Percentiles rank a stretch among this genome's conserved stretches.
Conservation (phyloP, 805 yeast species). For the Ogataea nitratoaversa region DNA sequence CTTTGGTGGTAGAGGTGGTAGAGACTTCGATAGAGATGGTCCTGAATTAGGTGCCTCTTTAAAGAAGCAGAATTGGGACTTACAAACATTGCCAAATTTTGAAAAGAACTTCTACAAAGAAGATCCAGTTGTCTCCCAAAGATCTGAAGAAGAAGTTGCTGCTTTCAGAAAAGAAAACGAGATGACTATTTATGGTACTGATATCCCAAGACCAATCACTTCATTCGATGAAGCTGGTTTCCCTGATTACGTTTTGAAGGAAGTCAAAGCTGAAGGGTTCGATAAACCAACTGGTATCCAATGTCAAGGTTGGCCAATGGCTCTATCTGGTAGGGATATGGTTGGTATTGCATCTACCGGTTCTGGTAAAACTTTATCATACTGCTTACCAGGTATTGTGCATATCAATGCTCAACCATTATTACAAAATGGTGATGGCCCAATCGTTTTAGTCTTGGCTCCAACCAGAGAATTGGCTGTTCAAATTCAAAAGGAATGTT, state of each 20-base stretch:
- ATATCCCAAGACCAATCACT: constrained; percentile 93
- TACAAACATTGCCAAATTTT: constrained; percentile 73
- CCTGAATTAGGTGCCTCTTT: constrained; percentile 53
- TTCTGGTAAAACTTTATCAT: constrained; percentile 96
- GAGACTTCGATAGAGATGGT: constrained; percentile 29
- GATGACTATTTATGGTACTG: constrained; percentile 78
- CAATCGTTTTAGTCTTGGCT: constrained; percentile 90
- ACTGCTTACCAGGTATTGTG: constrained; percentile 94
- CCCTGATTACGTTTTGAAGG: constrained; percentile 87
- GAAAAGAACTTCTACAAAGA: constrained; percentile 94
- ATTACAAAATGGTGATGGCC: constrained; percentile 92
- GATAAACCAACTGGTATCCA: constrained; percentile 94
- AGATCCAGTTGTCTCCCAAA: constrained; percentile 68
- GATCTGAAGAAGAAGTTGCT: constrained; percentile 68
- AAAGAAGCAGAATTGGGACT: constrained; percentile 77
- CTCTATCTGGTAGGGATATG: constrained; percentile 97
- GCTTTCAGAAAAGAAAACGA: constrained; percentile 78
- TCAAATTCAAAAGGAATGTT: constrained; percentile 93
- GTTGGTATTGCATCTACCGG: constrained; percentile 99
- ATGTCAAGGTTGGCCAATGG: constrained; percentile 99
- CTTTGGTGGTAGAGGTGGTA: constrained; percentile 18
- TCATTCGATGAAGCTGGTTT: constrained; percentile 95
- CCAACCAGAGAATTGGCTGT: constrained; percentile 99
- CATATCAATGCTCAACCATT: constrained; percentile 98
- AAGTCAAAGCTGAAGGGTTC: constrained; percentile 90